Base-by-base conservation (phyloP, 768 basidiomycete genomes). In the Chlorophyllum brunneum region DNA sequence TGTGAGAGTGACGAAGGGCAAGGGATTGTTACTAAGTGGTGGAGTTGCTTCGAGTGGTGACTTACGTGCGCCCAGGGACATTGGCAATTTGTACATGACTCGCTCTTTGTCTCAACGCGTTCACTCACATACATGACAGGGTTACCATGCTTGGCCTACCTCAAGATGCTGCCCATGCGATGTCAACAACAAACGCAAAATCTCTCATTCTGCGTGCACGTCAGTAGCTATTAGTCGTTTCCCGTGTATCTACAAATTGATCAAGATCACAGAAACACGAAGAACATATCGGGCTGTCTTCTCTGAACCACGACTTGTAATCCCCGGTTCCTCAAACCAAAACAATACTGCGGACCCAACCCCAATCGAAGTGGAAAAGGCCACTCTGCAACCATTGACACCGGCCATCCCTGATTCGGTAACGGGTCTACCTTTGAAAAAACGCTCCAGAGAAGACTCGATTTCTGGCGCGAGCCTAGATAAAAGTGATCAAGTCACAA, bases 241-340 rank as follows among this genome's bases (percentile, higher is more conserved):
- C 22, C 33, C 4, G 48, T 13, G 15, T 13, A 1, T 31, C 7
- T 39, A 29, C 18, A 37, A 18, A 27, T 51, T 43, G 9, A 23
- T 22, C 5, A 39, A 18, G 31, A 22, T 54, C 13, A 9, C 58
- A 92, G 91, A 88, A 69, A 88, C 89, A 0, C 86, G 91, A 27
- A 82, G 80, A 61, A 91, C 88, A 4, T 91, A 88, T 59, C 80
- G 89, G 4, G 86, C 90, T 0, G 78, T 92, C 0, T 69, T 92
- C 18, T 91, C 89, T 2, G 86, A 88, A 61, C 88, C 90, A 0
- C 79, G 64, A 41, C 63, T 90, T 8, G 75, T 92, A 9, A 64
- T 89, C 1, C 84, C 85, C 7, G 58, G 23, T 20, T 24, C 51
- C 3, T 11, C 33, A 23, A 26, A 36, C 8, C 24, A 30, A 26